Conservation (phyloP, 805 yeast species). For the Candida hispaniensis region DNA sequence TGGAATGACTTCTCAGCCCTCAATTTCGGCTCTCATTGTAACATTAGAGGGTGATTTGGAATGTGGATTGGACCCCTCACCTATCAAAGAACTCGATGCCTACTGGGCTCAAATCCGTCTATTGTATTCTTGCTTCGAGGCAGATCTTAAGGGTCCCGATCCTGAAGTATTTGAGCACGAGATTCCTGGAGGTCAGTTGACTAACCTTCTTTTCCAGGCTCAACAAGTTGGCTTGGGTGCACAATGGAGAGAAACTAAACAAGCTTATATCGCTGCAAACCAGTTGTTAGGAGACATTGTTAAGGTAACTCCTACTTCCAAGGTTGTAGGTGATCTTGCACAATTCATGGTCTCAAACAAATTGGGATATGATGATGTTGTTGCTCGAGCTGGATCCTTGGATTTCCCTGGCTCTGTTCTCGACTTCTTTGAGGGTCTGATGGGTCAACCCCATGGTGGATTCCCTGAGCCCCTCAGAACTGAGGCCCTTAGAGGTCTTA, state of each 20-base stretch:
- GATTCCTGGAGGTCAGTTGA: slow-evolving; percentile 99
- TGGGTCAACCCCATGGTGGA: slow-evolving; percentile 99
- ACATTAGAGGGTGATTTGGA: slow-evolving; percentile 79
- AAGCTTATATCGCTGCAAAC: slow-evolving; percentile 87
- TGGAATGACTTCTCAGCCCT: slow-evolving; percentile 97
- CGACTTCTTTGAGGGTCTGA: slow-evolving; percentile 97
- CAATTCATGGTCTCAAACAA: slow-evolving; percentile 98
- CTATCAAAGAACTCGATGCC: slow-evolving; percentile 74
- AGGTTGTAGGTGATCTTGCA: slow-evolving; percentile 99
- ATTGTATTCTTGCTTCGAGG: slow-evolving; percentile 92
- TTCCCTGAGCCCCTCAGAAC: slow-evolving; percentile 99
- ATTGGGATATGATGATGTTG: slow-evolving; percentile 73
- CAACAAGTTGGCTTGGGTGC: slow-evolving; percentile 97
- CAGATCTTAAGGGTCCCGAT: slow-evolving; percentile 98
- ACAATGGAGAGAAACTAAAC: slow-evolving; percentile 93
- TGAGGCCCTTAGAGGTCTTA: slow-evolving; percentile 80
- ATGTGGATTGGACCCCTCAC: slow-evolving; percentile 55
- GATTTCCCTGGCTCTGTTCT: slow-evolving; percentile 98
- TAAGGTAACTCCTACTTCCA: slow-evolving; percentile 98
- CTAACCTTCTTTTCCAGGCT: slow-evolving; percentile 97
- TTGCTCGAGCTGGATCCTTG: slow-evolving; percentile 73
- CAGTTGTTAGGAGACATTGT: slow-evolving; percentile 88
- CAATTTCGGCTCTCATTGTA: slow-evolving; percentile 84
- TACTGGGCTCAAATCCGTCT: slow-evolving; percentile 99
- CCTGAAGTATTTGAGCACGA: slow-evolving; percentile 98